phyloP scores from a whole-genome alignment of 768 basidiomycete species.

The Xerocomus potaroensis region DNA sequence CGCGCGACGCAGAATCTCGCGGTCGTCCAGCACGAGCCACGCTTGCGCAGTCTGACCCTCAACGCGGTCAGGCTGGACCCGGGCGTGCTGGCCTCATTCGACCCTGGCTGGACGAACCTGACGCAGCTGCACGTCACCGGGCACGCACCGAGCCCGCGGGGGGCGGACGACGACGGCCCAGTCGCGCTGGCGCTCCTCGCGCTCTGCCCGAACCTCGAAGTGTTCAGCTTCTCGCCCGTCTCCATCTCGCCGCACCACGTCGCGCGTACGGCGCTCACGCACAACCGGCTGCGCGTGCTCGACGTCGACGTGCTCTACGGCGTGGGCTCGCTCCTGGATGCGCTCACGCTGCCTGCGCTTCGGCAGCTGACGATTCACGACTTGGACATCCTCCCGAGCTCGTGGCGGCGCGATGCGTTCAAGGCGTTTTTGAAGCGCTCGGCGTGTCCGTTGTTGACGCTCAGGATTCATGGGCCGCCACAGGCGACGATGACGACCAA shows the following conservation, averaged over 20 bases:
- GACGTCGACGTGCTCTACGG: slow-evolving; percentile 8
- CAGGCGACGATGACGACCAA: slow-evolving; percentile 12
- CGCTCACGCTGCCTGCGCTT: slow-evolving; percentile 15
- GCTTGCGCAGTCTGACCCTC: slow-evolving; percentile 14
- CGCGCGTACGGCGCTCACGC: slow-evolving; percentile 7
- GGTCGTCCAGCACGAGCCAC: slow-evolving; percentile 4
- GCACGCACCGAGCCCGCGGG: neutral
- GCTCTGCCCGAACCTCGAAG: slow-evolving; percentile 20
- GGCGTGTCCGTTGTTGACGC: slow-evolving; percentile 17
- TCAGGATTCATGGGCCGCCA: slow-evolving; percentile 11
- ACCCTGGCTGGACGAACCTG: slow-evolving; percentile 16
- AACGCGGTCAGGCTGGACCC: neutral
- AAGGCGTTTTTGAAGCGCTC: slow-evolving; percentile 20
- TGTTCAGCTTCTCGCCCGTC: slow-evolving; percentile 6
- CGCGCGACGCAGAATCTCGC: slow-evolving; percentile 3
- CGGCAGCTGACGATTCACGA: slow-evolving; percentile 7
- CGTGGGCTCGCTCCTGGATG: slow-evolving; percentile 4
- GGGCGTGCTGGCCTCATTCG: slow-evolving; percentile 7
- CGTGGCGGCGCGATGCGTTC: slow-evolving; percentile 12
- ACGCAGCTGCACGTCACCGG: slow-evolving; percentile 7
- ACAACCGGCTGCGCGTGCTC: slow-evolving; percentile 9
- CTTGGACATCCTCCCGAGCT: slow-evolving; percentile 15
- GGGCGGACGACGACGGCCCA: neutral
- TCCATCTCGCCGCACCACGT: neutral
- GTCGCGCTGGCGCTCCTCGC: slow-evolving; percentile 12